Evolutionary conservation across 768 basidiomycete species (phyloP).

Genomic region (Podaxis sp.): DNA sequence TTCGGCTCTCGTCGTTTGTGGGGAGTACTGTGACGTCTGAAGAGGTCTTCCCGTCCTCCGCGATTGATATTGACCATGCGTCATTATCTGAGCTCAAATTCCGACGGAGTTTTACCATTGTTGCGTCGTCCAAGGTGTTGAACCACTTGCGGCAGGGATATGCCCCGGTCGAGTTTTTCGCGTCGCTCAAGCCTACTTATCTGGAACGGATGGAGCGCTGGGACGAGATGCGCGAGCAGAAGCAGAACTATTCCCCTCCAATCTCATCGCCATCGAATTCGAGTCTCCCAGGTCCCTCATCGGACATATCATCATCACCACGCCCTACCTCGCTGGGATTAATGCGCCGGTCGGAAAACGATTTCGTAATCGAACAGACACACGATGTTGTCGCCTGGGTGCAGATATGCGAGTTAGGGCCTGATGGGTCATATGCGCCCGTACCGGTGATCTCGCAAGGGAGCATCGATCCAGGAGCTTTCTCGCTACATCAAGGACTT

Average conservation of each 20-base stretch:
- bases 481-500: conserved; percentile 89
- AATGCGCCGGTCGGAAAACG: conserved; percentile 92
- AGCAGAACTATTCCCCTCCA: conserved; percentile 39
- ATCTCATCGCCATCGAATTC: conserved; percentile 21
- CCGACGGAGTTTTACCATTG: conserved; percentile 78
- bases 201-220: conserved; percentile 87
- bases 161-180: conserved; percentile 90
- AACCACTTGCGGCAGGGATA: conserved; percentile 73
- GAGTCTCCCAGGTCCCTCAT: conserved; percentile 32
- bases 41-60: conserved; percentile 77
- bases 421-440: conserved; percentile 81
- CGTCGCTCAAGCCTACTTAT: conserved; percentile 76
- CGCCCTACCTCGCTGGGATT: conserved; percentile 37
- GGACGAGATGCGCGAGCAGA: conserved; percentile 90
- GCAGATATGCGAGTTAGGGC: conserved; percentile 83
- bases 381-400: conserved; percentile 92
- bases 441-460: conserved; percentile 81
- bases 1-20: conserved; percentile 84
- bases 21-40: conserved; percentile 70
- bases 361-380: conserved; percentile 82
- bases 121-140: conserved; percentile 71
- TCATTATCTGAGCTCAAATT: conserved; percentile 82
- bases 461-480: conserved; percentile 78
- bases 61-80: conserved; percentile 70
- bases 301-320: conserved; percentile 39